Evolutionary conservation across 805 yeast species (phyloP), one percentile per base, ranked within the genome.

Genomic region (Wickerhamiella galacta): DNA sequence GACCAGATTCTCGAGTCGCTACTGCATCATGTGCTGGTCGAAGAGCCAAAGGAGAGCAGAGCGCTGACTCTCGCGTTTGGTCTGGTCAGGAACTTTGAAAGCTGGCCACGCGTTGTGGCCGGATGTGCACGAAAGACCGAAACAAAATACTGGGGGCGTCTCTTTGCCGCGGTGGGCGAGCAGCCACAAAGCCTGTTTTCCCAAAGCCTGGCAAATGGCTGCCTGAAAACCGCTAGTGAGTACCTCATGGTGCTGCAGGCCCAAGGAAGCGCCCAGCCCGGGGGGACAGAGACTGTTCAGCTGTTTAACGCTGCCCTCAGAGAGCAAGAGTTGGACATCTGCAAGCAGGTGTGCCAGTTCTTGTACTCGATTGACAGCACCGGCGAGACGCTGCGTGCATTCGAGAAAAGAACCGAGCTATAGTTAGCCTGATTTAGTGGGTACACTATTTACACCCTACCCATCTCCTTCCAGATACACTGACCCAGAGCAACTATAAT

Each of bases 51-150:
- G 12, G 15, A n/a, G 12, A 18, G 18, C n/a, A 8, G 15, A n/a
- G 28, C 6, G 11, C 38, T 43, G 8, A n/a, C 23, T 7, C 27
- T 16, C 17, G 52, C 54, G 2, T 38, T 50, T 8, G 37, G 40
- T 17, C 46, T 60, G 20, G 41, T 58, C 12, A 20, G 40, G n/a
- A 39, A 45, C 30, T 60, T 58, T 30, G 58, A 58, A 1, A 51
- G 53, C 20, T 50, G 48, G 44, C 42, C 54, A 6, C 58, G 54
- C 20, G 56, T 60, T 6, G 40, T 61, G 4, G 58, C 60, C 3
- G 56, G 60, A 4, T 70, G 75, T 42, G 65, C 74, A 21, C 53
- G 78, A 20, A 71, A 71, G 39, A 70, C 70, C 11, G 78, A 71
- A 43, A 59, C 64, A 31, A 60, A 57, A 25, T 66, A 65, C 45